Base-by-base conservation (phyloP, 495 filamentous ascomycete species). In the Glonium stellatum region DNA sequence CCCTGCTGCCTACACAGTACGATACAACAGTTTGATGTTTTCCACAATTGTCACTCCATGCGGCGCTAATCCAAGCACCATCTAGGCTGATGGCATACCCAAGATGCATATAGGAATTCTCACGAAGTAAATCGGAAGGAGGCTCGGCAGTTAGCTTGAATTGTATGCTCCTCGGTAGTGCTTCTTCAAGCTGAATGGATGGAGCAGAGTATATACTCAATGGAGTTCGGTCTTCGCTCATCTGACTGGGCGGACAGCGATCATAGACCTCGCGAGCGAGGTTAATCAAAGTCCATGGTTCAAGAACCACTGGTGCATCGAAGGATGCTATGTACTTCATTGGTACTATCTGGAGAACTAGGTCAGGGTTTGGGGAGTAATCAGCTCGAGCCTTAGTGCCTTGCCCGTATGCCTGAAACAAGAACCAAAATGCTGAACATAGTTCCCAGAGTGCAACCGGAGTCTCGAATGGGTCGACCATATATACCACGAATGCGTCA, bases 21-120 rank as follows among this genome's bases (percentile, higher is more conserved):
- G 89, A 88, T 31, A 88, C 85, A 4, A 78, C 87, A 62, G 82
- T 84, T 69, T 95, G 89, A 58, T 88, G 80, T 42, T 76, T 81
- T 0, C 93, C 95, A 23, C 77, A 80, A 65, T 83, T 90, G 71
- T 97, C 91, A 1, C 87, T 89, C 95, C 95, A 99, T n/a, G 88
- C 87, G 4, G 84, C 90, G 0, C 86, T 86, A 48, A 97, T 71
- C 95, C 95, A 99, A 18, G 87, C 81, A 49, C 88, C 84, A 68
- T 93, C 89, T 31, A 85, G 74, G 68, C 88, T 92, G 60, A 85
- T 83, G 0, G 87, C 86, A 69, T 92, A 96, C 8, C 88, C 91
- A 49, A 97, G 74, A 70, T 99, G 95, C 11, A 99, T 81, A 60
- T 85, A 86, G 12, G 82, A 84, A 36, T 91, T 89, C 67, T 95